Conservation (phyloP, 345 rosid genomes). For the Rhodamnia rubescens region DNA sequence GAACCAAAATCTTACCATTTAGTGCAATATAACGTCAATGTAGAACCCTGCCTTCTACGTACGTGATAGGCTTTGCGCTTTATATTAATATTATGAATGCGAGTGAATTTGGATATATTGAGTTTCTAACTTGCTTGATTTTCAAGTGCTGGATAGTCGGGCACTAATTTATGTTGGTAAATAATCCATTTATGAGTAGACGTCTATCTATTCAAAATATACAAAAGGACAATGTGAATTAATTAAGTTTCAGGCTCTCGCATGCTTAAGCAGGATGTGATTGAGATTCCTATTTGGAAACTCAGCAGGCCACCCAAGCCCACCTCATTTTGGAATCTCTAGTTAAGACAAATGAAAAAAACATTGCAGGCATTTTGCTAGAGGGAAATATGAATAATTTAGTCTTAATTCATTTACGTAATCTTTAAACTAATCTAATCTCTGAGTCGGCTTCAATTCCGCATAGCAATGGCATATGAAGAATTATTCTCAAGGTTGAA, state of each 20-base stretch:
- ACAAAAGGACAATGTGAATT: not conserved
- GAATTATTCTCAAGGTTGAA: not conserved
- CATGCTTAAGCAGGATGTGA: not conserved
- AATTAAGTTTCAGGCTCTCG: accelerated
- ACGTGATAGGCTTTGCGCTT: not conserved
- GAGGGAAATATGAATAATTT: not conserved
- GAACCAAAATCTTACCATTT: not conserved
- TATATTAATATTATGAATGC: not conserved
- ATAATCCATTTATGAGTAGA: too few relatives aligned
- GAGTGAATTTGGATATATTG: not conserved
- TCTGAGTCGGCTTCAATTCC: not conserved
- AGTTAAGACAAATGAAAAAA: not conserved
- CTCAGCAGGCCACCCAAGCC: not conserved
- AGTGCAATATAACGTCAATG: not conserved
- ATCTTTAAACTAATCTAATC: not conserved
- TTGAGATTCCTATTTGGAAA: not conserved
- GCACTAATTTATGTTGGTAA: not conserved
- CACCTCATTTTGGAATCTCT: not conserved
- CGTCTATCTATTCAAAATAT: not conserved
- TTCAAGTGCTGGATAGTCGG: not conserved
- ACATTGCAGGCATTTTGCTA: not conserved
- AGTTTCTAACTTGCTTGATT: not conserved
- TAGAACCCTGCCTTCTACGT: not conserved
- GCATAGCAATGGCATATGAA: not conserved
- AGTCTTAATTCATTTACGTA: not conserved